phyloP scores from a whole-genome alignment of 1,139 yeast genomes.

The Cylindricascospora bacillispora region DNA sequence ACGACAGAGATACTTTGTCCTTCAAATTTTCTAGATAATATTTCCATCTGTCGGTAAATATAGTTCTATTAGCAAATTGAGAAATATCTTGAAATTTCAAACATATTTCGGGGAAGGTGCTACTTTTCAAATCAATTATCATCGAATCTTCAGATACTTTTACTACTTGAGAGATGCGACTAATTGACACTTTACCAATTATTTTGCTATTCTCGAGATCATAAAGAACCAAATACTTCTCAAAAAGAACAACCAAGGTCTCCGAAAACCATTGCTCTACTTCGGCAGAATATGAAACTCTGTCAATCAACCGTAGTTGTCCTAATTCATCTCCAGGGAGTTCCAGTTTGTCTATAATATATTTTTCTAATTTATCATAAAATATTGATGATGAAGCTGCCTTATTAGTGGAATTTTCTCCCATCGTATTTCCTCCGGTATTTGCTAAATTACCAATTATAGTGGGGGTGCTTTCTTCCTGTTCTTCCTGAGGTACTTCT shows the following conservation, averaged over 20 bases:
- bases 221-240: constrained; percentile 10
- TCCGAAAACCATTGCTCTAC: constrained; percentile 17
- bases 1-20: too few species aligned
- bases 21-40: neutral
- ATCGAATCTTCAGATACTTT: constrained; percentile 8
- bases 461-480: neutral
- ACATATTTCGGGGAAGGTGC: constrained; percentile 21
- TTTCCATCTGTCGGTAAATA: constrained; percentile 1
- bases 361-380: neutral
- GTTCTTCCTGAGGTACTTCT: neutral
- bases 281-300: constrained; percentile 14
- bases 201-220: constrained; percentile 10
- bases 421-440: neutral
- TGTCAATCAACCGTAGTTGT: constrained; percentile 8
- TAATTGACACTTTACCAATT: constrained; percentile 16
- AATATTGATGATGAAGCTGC: neutral
- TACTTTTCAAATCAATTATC: constrained; percentile 20
- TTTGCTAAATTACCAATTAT: neutral
- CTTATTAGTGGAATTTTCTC: neutral
- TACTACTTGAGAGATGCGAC: constrained; percentile 10
- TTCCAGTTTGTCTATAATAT: neutral
- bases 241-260: constrained; percentile 9
- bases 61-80: neutral
- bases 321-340: constrained; percentile 4
- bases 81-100: constrained; percentile 7